Evolutionary conservation across 2,329 filamentous ascomycete species (phyloP).

Genomic region (Diaporthe citriasiana): DNA sequence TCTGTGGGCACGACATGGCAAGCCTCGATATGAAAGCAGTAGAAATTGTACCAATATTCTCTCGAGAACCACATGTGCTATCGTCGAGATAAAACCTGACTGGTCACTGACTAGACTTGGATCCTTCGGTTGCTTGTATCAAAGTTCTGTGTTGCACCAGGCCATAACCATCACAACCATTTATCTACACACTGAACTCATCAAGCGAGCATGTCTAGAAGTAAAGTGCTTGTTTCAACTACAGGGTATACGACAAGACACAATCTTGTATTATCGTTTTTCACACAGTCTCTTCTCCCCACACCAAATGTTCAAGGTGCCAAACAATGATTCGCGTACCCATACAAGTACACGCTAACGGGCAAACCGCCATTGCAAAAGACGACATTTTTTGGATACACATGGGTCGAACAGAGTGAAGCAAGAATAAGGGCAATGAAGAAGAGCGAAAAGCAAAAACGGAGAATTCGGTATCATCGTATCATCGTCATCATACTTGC

Average conservation of each 20-base stretch:
- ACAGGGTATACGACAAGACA: slow-evolving; percentile 15
- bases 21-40: neutral
- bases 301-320: neutral
- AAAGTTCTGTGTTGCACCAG: too few relatives aligned
- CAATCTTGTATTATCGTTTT: neutral
- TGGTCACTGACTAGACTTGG: neutral
- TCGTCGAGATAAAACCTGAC: neutral
- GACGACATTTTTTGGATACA: neutral
- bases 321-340: neutral
- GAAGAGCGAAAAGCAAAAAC: slow-evolving; percentile 18
- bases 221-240: slow-evolving; percentile 8
- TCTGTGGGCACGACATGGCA: too few relatives aligned
- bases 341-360: neutral
- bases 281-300: neutral
- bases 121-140: neutral
- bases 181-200: neutral
- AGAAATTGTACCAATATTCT: neutral
- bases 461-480: slow-evolving; percentile 44
- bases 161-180: neutral
- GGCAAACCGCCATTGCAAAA: neutral
- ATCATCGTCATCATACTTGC: slow-evolving; percentile 47
- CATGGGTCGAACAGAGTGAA: neutral
- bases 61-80: neutral
- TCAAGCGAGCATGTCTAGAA: neutral
- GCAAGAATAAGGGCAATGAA: slow-evolving; percentile 25